phyloP scores from a whole-genome alignment of 129 eudicot species.

The Oenanthe sinensis region DNA sequence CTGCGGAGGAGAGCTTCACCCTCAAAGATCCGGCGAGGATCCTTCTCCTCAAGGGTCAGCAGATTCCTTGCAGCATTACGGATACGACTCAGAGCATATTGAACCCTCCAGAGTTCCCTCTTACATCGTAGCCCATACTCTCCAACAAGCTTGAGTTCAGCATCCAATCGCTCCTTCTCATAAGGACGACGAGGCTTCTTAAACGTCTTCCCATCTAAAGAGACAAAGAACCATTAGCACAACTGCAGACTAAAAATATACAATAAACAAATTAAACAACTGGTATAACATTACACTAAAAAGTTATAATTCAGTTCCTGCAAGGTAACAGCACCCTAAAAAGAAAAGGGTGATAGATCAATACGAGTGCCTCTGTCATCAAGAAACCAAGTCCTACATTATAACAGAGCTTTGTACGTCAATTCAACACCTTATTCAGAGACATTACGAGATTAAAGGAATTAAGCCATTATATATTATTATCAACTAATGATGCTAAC shows the following conservation, averaged over 20 bases:
- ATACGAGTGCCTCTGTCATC: neutral
- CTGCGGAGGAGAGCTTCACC: slow-evolving; percentile 34
- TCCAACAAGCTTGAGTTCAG: slow-evolving; percentile 24
- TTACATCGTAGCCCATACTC: slow-evolving; percentile 33
- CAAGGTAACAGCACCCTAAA: no score
- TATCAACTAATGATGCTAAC: neutral
- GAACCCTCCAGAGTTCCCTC: slow-evolving; percentile 36
- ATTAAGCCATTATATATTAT: neutral
- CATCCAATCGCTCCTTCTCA: slow-evolving; percentile 34
- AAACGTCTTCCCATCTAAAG: slow-evolving; percentile 30
- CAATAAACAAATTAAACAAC: neutral
- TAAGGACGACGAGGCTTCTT: slow-evolving; percentile 35
- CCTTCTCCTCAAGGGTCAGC: slow-evolving; percentile 23
- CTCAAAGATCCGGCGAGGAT: slow-evolving; percentile 30
- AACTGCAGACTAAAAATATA: neutral
- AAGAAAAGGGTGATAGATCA: no score
- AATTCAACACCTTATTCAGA: no score
- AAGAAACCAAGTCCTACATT: neutral
- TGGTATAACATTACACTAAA: neutral
- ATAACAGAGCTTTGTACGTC: neutral
- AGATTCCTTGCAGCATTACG: slow-evolving; percentile 31
- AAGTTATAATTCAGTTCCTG: no score
- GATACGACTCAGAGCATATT: slow-evolving; percentile 29
- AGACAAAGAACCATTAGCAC: neutral
- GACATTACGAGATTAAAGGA: neutral